Conservation (phyloP, 495 filamentous ascomycete genomes). For the Apiosordaria backusii region DNA sequence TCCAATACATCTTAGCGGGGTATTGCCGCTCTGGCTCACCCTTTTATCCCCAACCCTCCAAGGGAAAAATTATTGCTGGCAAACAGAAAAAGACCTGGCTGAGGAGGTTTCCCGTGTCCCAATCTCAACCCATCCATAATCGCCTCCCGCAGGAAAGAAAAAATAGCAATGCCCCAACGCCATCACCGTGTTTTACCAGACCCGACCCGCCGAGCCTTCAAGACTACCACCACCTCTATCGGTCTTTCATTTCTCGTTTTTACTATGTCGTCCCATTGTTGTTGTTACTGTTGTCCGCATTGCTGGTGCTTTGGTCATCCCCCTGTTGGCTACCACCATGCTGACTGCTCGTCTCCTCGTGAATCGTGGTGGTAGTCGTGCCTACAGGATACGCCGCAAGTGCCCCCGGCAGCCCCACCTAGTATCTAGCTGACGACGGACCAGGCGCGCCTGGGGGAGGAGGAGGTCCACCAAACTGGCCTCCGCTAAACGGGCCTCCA, state of each 20-base stretch:
- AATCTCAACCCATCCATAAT: neutral
- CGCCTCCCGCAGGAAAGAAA: neutral
- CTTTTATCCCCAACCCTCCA: neutral
- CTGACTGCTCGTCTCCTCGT: neutral
- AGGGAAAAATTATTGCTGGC: neutral
- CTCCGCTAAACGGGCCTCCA: neutral
- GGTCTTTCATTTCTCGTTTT: neutral
- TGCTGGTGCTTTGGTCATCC: neutral
- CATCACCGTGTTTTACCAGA: neutral
- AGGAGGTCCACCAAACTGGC: neutral
- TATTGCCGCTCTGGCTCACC: neutral
- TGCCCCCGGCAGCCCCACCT: neutral
- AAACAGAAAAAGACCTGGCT: neutral
- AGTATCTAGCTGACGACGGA: constrained; percentile 16
- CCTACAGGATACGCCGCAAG: neutral
- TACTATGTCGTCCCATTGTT: neutral
- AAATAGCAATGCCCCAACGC: neutral
- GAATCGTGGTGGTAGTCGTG: constrained; percentile 5
- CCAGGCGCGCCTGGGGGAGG: constrained; percentile 10
- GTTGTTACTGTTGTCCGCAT: neutral
- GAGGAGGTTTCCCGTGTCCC: neutral
- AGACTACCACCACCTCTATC: neutral
- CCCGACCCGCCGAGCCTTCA: neutral
- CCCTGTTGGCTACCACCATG: neutral
- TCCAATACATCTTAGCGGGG: neutral